Conservation (phyloP, 2,329 filamentous ascomycete genomes). For the Fusarium pseudocircinatum region DNA sequence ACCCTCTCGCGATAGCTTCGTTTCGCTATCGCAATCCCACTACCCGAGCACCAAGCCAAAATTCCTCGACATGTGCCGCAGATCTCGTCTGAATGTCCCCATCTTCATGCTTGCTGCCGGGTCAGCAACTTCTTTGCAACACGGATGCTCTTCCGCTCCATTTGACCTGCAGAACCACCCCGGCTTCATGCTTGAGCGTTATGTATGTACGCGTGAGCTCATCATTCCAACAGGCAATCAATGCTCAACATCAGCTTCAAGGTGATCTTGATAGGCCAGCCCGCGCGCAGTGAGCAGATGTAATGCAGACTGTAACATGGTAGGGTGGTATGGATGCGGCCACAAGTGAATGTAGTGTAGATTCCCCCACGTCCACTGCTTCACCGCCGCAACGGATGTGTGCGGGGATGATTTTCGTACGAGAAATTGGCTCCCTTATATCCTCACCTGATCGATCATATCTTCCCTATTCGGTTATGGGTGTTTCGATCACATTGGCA, state of each 20-base stretch:
- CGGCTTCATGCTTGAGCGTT: conserved; percentile 10
- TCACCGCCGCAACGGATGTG: conserved; percentile 27
- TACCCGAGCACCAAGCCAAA: background rate
- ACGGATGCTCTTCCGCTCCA: conserved; percentile 14
- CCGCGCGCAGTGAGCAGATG: conserved; percentile 15
- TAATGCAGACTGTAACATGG: conserved; percentile 30
- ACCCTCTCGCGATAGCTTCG: conserved; percentile 22
- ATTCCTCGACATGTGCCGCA: conserved; percentile 9
- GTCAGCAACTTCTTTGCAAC: conserved; percentile 9
- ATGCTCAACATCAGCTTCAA: conserved; percentile 17
- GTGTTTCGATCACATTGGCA: background rate
- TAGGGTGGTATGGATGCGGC: conserved; percentile 37
- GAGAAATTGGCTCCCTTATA: conserved; percentile 12
- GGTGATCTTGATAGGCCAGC: conserved; percentile 19
- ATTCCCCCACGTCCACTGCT: conserved; percentile 27
- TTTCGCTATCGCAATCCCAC: conserved; percentile 21
- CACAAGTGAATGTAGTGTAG: conserved; percentile 5
- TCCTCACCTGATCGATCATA: conserved; percentile 30
- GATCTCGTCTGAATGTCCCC: conserved; percentile 17
- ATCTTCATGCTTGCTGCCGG: conserved; percentile 22
- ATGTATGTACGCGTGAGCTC: conserved; percentile 28
- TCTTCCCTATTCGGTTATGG: conserved; percentile 21
- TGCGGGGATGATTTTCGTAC: conserved; percentile 24
- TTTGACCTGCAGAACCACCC: conserved; percentile 32
- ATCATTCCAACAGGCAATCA: conserved; percentile 15